Evolutionary conservation across 1,139 yeast species (phyloP), one percentile per base, ranked within the genome.

Genomic region (Diutina neorugosa): DNA sequence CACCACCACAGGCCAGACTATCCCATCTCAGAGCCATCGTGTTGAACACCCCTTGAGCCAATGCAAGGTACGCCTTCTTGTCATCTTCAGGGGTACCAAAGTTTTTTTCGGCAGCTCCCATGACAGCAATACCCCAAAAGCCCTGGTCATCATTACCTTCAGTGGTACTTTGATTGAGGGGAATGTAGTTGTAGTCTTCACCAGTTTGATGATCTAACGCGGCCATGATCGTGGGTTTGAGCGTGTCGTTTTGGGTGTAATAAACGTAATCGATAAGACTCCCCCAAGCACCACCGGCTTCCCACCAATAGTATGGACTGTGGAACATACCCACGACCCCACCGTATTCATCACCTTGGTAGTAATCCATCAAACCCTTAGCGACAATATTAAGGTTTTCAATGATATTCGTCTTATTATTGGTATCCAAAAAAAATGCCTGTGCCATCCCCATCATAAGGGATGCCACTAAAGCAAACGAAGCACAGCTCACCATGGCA

Each of bases 1-100:
- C 96, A 46, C 96, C 96, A 50, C 70, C 73, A 67, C 96, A 87
- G 57, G 71, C 66, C 1, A 60, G 64, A 9, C 67, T 62, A 61
- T 86, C 94, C 96, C 96, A 87, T 59, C 95, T 74, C 14, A 76
- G 71, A 54, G 81, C 78, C 86, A 87, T 83, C 47, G 89, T 80
- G 64, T 85, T 82, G 67, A 81, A 87, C 41, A 84, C 83, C 9
- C 89, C 91, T 66, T 84, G 88, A 1, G 90, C 80, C 59, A 86
- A 70, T 40, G 80, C 74, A 41, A 83, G 71, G 94, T 95, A 86
- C 55, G 80, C 70, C 53, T 84, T 83, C 16, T 43, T 44, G n/a
- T 25, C 40, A 18, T 46, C 50, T 4, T 46, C 50, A 16, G 50
- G 50, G 8, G 27, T 34, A 6, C 40, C 40, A 27, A 55, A 55